These are phyloP conservation scores for Amphichorda felina DNA, from an alignment of 2,329 filamentous ascomycete species.

Conservation along the genomic window DNA sequence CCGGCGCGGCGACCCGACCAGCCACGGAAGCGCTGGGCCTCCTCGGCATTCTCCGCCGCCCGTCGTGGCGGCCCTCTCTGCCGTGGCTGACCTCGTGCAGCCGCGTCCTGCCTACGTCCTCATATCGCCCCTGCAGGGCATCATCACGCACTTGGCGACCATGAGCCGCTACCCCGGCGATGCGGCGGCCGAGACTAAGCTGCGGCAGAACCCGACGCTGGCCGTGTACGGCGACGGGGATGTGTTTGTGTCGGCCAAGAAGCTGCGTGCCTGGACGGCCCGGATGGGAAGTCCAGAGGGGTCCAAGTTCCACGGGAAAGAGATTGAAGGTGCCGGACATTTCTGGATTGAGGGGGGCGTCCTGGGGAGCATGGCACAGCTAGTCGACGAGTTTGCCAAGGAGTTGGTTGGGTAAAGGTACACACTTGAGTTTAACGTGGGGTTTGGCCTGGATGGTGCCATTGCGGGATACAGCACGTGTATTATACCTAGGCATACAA, in stretches of 20 bases:
- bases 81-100: constrained; percentile 18
- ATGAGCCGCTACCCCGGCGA: constrained; percentile 9
- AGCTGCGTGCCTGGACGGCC: constrained; percentile 53
- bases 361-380: constrained; percentile 18
- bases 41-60: too few species aligned
- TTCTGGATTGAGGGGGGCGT: constrained; percentile 50
- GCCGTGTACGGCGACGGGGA: constrained; percentile 68
- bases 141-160: constrained; percentile 47
- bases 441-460: too few species aligned
- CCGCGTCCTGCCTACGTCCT: constrained; percentile 46
- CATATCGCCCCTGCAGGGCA: constrained; percentile 54
- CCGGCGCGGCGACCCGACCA: too few species aligned
- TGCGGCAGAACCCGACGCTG: constrained; percentile 48
- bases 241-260: constrained; percentile 55
- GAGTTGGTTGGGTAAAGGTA: constrained; percentile 6
- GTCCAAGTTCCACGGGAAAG: constrained; percentile 33
- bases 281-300: constrained; percentile 26
- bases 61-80: constrained; percentile 15
- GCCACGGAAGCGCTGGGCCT: too few species aligned
- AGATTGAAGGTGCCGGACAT: constrained; percentile 44
- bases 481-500: too few species aligned
- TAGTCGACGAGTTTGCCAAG: constrained; percentile 16
- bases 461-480: too few species aligned
- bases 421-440: too few species aligned
- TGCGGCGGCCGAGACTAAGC: constrained; percentile 36